Evolutionary conservation across 2,329 filamentous ascomycete genomes (phyloP).

Genomic region (Penicillium olsonii): DNA sequence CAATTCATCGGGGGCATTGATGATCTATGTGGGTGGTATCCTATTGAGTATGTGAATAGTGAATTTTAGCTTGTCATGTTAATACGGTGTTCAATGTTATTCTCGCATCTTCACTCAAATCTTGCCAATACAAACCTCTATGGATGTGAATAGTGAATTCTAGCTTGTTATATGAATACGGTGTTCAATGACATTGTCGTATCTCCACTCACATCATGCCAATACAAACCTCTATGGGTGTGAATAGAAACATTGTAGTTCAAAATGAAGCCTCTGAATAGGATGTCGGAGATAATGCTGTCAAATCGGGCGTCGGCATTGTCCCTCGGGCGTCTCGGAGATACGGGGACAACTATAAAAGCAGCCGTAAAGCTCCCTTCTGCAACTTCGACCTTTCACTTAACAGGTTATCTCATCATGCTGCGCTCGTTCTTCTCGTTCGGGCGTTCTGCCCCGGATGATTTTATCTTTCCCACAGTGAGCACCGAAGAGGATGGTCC

Average conservation of each 20-base stretch:
- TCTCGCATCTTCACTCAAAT: no score
- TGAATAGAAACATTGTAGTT: no score
- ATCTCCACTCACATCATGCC: no score
- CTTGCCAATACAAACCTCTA: no score
- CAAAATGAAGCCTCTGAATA: background rate
- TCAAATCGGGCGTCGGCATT: background rate
- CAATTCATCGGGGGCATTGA: background rate
- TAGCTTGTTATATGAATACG: no score
- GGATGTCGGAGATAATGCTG: background rate
- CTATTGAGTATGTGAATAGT: background rate
- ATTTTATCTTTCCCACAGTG: conserved; percentile 42
- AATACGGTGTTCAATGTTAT: no score
- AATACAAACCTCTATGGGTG: no score
- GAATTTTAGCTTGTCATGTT: no score
- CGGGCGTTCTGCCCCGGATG: conserved; percentile 19
- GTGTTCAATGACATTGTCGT: no score
- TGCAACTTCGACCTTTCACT: background rate
- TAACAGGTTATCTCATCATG: conserved; percentile 19
- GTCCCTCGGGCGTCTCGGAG: background rate
- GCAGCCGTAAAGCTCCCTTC: background rate
- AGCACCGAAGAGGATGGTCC: conserved; percentile 35
- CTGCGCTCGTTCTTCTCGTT: conserved; percentile 35
- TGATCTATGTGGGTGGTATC: background rate
- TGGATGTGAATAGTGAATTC: no score
- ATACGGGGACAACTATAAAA: background rate